Conservation (phyloP, 441 rosid genomes). For the Adansonia madagascariensis region DNA sequence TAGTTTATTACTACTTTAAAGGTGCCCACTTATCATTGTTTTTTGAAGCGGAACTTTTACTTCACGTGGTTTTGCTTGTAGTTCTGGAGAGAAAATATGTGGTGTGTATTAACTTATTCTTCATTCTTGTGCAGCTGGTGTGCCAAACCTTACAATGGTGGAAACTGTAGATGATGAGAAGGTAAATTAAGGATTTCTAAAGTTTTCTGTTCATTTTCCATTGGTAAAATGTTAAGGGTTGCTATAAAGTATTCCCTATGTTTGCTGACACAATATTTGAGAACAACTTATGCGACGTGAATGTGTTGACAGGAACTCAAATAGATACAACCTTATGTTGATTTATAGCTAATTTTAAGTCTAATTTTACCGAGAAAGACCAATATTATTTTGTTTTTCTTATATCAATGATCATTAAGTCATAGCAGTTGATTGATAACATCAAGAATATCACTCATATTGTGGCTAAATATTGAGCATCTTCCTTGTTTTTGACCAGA, state of each 20-base stretch:
- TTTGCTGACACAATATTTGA: constrained; percentile 8
- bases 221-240: not conserved
- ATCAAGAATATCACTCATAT: not conserved
- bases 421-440: not conserved
- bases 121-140: constrained; percentile 65
- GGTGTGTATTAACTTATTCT: not conserved
- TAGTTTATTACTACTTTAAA: constrained; percentile 5
- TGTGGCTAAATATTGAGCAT: not conserved
- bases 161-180: constrained; percentile 90
- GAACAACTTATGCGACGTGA: not conserved
- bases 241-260: not conserved
- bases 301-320: not conserved
- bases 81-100: not conserved
- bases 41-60: not conserved
- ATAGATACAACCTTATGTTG: not conserved
- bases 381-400: not conserved
- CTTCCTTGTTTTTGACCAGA: constrained; percentile 49
- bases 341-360: not conserved
- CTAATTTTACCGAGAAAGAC: not conserved
- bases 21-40: not conserved
- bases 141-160: constrained; percentile 82
- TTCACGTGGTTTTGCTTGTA: constrained; percentile 11
- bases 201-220: not conserved
- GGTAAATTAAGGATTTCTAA: constrained; percentile 41
- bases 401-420: not conserved